Evolutionary conservation across 176 grass and related monocot genomes (phyloP).

Genomic region (Pontederia crassipes): DNA sequence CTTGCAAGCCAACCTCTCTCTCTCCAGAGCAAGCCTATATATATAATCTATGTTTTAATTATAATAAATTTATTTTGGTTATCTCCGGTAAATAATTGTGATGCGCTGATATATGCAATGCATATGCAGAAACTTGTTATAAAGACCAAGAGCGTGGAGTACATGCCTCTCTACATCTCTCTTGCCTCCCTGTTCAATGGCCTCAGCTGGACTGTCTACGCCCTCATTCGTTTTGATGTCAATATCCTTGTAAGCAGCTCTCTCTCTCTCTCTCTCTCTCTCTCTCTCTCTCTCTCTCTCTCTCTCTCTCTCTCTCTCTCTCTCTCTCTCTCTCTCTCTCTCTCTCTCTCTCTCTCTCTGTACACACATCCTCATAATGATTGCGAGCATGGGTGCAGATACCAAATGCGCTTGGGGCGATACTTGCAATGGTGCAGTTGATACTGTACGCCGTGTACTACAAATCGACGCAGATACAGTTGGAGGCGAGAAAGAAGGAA

Average conservation of each 20-base stretch:
- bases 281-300: constrained; percentile 16
- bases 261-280: constrained; percentile 7
- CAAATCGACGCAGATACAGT: constrained; percentile 72
- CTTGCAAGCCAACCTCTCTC: too few species aligned
- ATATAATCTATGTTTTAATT: not conserved
- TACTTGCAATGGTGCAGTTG: constrained; percentile 53
- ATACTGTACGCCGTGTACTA: constrained; percentile 67
- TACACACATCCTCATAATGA: too few species aligned
- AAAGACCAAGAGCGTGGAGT: constrained; percentile 84
- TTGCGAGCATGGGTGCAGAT: constrained; percentile 27
- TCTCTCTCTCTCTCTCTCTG: constrained; percentile 13
- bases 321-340: constrained; percentile 17
- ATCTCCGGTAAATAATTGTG: not conserved
- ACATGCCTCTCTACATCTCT: constrained; percentile 84
- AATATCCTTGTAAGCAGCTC: constrained; percentile 66
- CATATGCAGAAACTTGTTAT: constrained; percentile 85
- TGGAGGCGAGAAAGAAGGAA: constrained; percentile 42
- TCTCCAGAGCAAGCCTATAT: too few species aligned
- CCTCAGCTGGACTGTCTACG: constrained; percentile 80
- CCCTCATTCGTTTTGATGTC: constrained; percentile 74
- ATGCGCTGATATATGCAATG: too few species aligned
- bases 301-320: constrained; percentile 7
- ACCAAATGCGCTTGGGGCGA: constrained; percentile 57
- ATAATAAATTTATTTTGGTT: too few species aligned
- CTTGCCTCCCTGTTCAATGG: constrained; percentile 70